These are phyloP conservation scores for Protomyces lactucae-debilis DNA, from an alignment of 1,139 yeast genomes.

Conservation along the genomic window DNA sequence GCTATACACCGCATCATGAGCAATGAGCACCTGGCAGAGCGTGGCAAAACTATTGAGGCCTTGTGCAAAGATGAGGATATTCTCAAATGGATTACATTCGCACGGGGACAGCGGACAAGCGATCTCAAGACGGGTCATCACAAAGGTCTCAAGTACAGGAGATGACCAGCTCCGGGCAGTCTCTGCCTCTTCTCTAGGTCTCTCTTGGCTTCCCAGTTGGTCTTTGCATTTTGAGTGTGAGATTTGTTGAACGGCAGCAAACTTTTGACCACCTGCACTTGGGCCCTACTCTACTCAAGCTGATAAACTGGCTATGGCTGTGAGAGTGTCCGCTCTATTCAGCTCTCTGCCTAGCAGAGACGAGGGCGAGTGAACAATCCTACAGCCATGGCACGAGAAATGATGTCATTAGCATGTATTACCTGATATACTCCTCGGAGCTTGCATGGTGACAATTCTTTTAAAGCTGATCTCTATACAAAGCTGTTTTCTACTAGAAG, in stretches of 20 bases:
- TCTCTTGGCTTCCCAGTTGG: no score
- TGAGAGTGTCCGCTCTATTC: no score
- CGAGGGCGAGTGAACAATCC: no score
- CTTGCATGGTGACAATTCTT: not conserved
- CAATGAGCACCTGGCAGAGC: not conserved
- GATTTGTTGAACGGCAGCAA: no score
- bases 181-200: not conserved
- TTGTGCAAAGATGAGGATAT: slow-evolving; percentile 8
- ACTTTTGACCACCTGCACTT: no score
- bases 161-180: not conserved
- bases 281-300: no score
- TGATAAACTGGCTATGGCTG: no score
- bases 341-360: no score
- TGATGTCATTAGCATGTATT: slow-evolving; percentile 1
- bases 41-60: not conserved
- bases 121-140: slow-evolving; percentile 6
- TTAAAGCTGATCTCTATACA: not conserved
- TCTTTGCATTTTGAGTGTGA: no score
- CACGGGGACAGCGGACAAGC: slow-evolving; percentile 3
- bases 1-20: slow-evolving; percentile 8
- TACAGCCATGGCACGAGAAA: not conserved
- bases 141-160: slow-evolving; percentile 6
- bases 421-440: not conserved
- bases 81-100: slow-evolving; percentile 5
- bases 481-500: not conserved